Evolutionary conservation across 805 yeast genomes (phyloP).

Genomic region (Yamadazyma endophytica): DNA sequence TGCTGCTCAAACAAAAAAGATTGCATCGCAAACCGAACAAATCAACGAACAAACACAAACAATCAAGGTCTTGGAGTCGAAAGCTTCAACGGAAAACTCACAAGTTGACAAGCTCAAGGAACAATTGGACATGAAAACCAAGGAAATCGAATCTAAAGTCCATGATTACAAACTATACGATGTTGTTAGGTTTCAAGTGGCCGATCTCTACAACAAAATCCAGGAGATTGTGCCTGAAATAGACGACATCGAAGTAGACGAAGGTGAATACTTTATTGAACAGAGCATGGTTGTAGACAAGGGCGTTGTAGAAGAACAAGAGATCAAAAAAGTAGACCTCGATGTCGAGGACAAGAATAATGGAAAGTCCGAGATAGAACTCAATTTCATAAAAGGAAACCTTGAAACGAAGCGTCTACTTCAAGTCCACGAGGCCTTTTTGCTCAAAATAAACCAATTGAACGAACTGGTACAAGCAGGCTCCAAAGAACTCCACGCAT

Average conservation of each 20-base stretch:
- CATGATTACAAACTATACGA: conserved; percentile 8
- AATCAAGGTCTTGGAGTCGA: too few species aligned
- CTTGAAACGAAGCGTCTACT: conserved; percentile 7
- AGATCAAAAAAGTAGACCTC: neutral
- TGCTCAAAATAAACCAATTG: neutral
- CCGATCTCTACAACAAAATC: conserved; percentile 5
- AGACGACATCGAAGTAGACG: conserved; percentile 6
- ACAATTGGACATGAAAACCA: neutral
- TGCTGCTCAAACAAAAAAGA: too few species aligned
- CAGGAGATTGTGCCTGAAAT: conserved; percentile 7
- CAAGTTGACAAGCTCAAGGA: neutral
- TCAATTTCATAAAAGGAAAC: conserved; percentile 4
- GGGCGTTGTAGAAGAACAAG: neutral
- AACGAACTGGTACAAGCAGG: neutral
- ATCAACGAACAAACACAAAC: too few species aligned
- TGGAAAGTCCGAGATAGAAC: neutral
- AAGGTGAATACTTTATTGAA: conserved; percentile 4
- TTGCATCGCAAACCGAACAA: too few species aligned
- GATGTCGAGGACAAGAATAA: neutral
- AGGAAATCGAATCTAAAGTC: neutral
- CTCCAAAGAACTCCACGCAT: neutral
- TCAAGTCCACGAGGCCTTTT: conserved; percentile 4
- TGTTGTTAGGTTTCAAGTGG: conserved; percentile 6
- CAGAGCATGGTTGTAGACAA: neutral
- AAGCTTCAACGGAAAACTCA: too few species aligned